Evolutionary conservation across 1,284 basidiomycete genomes (phyloP).

Genomic region (Schizophyllum amplum): DNA sequence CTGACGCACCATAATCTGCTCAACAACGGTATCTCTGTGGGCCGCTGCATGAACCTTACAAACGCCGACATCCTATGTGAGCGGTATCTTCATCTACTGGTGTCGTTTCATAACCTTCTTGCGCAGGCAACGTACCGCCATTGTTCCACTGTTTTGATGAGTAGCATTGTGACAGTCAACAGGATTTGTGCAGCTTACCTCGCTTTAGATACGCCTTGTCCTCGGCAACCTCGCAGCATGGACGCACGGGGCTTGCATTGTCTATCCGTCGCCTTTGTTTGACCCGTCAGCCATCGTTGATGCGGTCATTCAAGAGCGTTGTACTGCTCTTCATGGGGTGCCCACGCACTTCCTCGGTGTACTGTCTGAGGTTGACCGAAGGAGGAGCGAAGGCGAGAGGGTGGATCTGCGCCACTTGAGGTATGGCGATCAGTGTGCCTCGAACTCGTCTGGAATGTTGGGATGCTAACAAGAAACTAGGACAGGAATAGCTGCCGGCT

Average conservation of each 20-base stretch:
- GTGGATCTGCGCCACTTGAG: slow-evolving; percentile 45
- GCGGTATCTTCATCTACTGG: slow-evolving; percentile 18
- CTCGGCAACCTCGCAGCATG: slow-evolving; percentile 78
- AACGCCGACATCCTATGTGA: slow-evolving; percentile 58
- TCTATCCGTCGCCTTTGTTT: slow-evolving; percentile 67
- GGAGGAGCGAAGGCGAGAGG: slow-evolving; percentile 35
- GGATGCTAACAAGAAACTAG: not conserved
- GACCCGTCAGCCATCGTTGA: slow-evolving; percentile 60
- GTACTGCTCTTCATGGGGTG: slow-evolving; percentile 77
- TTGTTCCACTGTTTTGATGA: slow-evolving; percentile 85
- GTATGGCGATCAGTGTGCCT: slow-evolving; percentile 29
- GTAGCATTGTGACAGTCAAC: slow-evolving; percentile 28
- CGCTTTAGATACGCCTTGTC: slow-evolving; percentile 58
- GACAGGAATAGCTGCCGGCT: slow-evolving; percentile 79
- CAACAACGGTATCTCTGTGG: slow-evolving; percentile 72
- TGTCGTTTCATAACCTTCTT: not conserved
- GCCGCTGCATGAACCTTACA: slow-evolving; percentile 60
- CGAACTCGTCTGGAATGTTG: not conserved
- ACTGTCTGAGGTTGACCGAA: slow-evolving; percentile 53
- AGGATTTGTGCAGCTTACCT: slow-evolving; percentile 6
- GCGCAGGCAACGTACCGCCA: slow-evolving; percentile 67
- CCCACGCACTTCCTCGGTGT: slow-evolving; percentile 80
- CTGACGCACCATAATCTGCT: slow-evolving; percentile 71
- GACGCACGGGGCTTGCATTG: slow-evolving; percentile 64
- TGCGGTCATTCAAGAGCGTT: slow-evolving; percentile 55